phyloP scores from a whole-genome alignment of 306 rosid species.

The Rosa lucieae region DNA sequence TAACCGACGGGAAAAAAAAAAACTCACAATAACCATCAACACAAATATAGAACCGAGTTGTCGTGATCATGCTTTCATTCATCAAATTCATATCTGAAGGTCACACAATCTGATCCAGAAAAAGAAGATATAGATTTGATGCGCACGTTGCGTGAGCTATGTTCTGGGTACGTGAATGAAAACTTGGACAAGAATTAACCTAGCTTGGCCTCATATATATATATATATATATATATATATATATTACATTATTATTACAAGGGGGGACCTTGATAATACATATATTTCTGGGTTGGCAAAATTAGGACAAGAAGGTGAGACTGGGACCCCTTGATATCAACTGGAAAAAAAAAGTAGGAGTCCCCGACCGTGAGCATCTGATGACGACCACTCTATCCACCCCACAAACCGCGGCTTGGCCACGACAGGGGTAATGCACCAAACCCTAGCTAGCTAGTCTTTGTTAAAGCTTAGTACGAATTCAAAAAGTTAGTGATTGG shows the following conservation, averaged over 20 bases:
- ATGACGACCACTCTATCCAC: slow-evolving; percentile 30
- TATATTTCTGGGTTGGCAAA: slow-evolving; percentile 17
- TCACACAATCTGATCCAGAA: slow-evolving; percentile 4
- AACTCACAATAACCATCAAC: neutral
- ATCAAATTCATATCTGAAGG: slow-evolving; percentile 9
- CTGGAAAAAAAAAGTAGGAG: slow-evolving; percentile 16
- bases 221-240: neutral
- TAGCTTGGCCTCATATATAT: slow-evolving; percentile 6
- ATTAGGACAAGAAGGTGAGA: slow-evolving; percentile 22
- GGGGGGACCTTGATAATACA: slow-evolving; percentile 14
- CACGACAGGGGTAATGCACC: slow-evolving; percentile 10
- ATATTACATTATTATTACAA: no score
- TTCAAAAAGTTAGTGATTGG: neutral
- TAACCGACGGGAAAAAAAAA: no score
- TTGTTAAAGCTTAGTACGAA: neutral
- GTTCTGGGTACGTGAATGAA: slow-evolving; percentile 8
- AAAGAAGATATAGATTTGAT: slow-evolving; percentile 2
- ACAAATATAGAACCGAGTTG: neutral
- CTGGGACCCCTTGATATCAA: slow-evolving; percentile 18
- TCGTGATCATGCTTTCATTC: slow-evolving; percentile 12
- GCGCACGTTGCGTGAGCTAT: slow-evolving; percentile 4
- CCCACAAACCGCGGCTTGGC: slow-evolving; percentile 28
- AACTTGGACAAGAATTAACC: slow-evolving; percentile 10
- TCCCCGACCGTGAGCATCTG: slow-evolving; percentile 40
- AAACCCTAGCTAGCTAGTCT: neutral